Base-by-base conservation (phyloP, 768 basidiomycete species). In the Wakefieldia striispora region DNA sequence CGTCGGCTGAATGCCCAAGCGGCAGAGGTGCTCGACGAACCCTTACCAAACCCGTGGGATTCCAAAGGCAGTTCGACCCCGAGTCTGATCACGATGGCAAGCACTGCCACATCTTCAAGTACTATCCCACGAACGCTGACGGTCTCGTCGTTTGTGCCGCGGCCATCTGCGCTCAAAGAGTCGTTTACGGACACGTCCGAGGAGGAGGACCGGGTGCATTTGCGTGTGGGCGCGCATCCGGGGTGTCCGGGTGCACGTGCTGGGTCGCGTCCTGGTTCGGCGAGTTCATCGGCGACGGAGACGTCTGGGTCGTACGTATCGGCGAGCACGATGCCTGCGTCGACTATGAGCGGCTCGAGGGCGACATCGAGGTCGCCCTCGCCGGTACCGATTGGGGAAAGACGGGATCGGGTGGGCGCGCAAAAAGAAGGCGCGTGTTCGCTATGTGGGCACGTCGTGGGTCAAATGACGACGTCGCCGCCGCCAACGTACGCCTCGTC, bases 101-200 rank as follows among this genome's bases (percentile, higher is more conserved):
- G 57, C 16, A 52, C 54, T 14, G 27, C 33, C 17, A 53, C 63
- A 10, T 43, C 53, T 12, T 62, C 56, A 44, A 62, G 56, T 4
- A n/a, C n/a, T n/a, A 17, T n/a, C 0, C 56, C 52, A 11, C 45
- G 37, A 29, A 56, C 46, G 3, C 59, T 29, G 12, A 29, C 29
- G 13, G 29, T 12, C 10, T 29, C 12, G 29, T 29, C 39, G 1
- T 62, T 55, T 26, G 31, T 53, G 27, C 45, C 53, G 0, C 53
- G 55, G 14, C 58, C 54, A 2, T 65, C 63, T 2, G 51, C n/a
- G 13, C 61, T 64, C 27, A 60, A 64, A 21, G 60, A 45, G 38
- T 55, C 35, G 9, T 54, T 47, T 27, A 50, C 48, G 11, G 63
- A 63, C 12, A 47, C 54, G 8, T 55, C 45, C 1, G 61, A 60